Base-by-base conservation (phyloP, 2,329 filamentous ascomycete species). In the Cladosporium halotolerans region DNA sequence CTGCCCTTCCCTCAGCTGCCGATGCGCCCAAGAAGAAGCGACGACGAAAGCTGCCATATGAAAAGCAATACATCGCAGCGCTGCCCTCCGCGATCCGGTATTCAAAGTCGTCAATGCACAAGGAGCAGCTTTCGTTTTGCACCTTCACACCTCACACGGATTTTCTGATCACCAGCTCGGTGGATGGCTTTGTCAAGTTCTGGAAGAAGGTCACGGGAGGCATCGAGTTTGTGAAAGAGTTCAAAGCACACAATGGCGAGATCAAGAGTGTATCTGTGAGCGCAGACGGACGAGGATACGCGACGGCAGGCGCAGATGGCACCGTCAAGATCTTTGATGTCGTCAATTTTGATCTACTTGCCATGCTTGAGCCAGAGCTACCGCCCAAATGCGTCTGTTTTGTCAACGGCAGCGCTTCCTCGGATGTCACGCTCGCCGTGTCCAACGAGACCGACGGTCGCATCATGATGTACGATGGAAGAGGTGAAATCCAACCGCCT, bases 171-270 rank as follows among this genome's bases (percentile, higher is more conserved):
- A 99, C 93, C 1, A 89, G 88, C 57, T 97, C 93, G 0, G 75
- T 88, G 41, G 93, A 99, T 67, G 95, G 95, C n/a, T 86, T 92
- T 0, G 92, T 97, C 62, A 99, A 99, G 71, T 99, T 99, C 70
- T 99, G 93, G 93, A 99, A 99, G 75, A 99, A 99, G 74, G 81
- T 88, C 59, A 53, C 60, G 9, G 84, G 88, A 33, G 89, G 89
- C 1, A 88, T 99, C 55, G 95, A 99, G 73, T 99, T 99, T 66
- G 92, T 97, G 50, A 99, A 99, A 73, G 91, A 99, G 73, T 99
- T 96, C 74, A 86, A 85, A 66, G 91, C 93, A 7, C 95, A 99
- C 72, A 79, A 81, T 54, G 88, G 89, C 48, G 89, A 95, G 66
- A 89, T 97, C 66, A 83, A 78, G 56, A 86, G 86, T 28, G 88